A percentile compares a stretch with the other conserved stretches of the same genome.
phyloP scores from a whole-genome alignment of 192 early-diverging fungal species.

The Coemansia sp. region DNA sequence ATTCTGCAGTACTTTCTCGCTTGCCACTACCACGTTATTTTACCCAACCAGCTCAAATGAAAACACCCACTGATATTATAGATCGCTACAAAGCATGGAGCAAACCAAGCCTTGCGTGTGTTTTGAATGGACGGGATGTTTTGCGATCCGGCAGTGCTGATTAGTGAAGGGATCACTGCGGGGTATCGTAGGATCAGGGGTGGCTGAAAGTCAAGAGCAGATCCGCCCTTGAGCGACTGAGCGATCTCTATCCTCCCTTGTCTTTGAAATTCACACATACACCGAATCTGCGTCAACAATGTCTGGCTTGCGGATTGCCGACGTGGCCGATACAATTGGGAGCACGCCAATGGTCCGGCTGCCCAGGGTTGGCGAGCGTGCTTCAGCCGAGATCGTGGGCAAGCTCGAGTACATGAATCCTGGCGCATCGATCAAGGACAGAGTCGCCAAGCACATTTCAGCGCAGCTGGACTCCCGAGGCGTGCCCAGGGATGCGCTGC shows the following conservation, averaged over 20 bases:
- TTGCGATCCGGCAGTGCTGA: too few relatives aligned
- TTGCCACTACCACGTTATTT: not conserved
- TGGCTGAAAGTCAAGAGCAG: not conserved
- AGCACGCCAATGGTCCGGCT: conserved; percentile 62
- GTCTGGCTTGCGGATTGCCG: conserved; percentile 11
- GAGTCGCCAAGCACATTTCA: conserved; percentile 58
- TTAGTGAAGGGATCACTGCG: too few relatives aligned
- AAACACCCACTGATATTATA: not conserved
- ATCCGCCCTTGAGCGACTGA: too few relatives aligned
- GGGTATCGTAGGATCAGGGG: too few relatives aligned
- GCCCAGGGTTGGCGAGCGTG: not conserved
- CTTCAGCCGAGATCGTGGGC: conserved; percentile 60
- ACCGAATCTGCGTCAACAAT: not conserved
- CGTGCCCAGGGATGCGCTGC: conserved; percentile 29
- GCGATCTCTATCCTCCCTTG: too few relatives aligned
- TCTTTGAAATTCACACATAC: conserved; percentile 12
- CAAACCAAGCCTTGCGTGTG: too few relatives aligned
- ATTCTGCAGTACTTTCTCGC: not conserved
- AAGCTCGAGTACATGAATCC: conserved; percentile 78
- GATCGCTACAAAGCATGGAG: not conserved
- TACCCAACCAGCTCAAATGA: not conserved
- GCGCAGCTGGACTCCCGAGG: conserved; percentile 30
- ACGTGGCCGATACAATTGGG: conserved; percentile 53
- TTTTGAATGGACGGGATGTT: too few relatives aligned
- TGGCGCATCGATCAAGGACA: conserved; percentile 70